Conservation (phyloP, 257 asterid genomes). For the Striga asiatica region DNA sequence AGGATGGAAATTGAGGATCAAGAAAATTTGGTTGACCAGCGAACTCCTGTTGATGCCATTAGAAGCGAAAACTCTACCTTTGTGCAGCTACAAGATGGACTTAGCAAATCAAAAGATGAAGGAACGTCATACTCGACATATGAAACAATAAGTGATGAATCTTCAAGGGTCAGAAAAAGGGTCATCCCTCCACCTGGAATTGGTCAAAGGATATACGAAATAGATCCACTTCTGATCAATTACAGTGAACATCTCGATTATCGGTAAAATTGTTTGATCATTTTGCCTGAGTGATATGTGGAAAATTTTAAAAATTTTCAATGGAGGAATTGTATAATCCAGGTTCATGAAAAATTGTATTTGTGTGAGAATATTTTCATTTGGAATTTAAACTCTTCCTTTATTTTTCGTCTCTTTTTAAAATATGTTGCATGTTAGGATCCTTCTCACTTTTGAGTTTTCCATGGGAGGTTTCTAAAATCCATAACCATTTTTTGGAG, state of each 20-base stretch:
- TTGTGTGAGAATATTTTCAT: background rate
- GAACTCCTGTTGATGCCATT: conserved; percentile 21
- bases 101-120: conserved; percentile 19
- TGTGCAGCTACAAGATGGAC: conserved; percentile 24
- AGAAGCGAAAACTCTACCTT: conserved; percentile 22
- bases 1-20: conserved; percentile 23
- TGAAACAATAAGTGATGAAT: conserved; percentile 41
- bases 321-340: background rate
- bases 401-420: too few species aligned
- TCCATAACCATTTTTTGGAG: background rate
- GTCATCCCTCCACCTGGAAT: conserved; percentile 70
- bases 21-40: conserved; percentile 16
- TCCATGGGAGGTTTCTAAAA: background rate
- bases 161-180: conserved; percentile 38
- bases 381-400: background rate
- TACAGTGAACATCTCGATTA: conserved; percentile 72
- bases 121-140: conserved; percentile 22
- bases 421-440: conserved; percentile 4
- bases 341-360: background rate
- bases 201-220: conserved; percentile 82
- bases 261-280: conserved; percentile 36
- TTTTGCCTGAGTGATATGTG: background rate
- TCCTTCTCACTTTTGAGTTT: background rate
- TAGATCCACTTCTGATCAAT: conserved; percentile 68
- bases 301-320: background rate